A percentile compares a stretch with the other conserved stretches of the same genome.
phyloP scores from a whole-genome alignment of 352 stramenopile genomes.

The Globisporangium lucens region DNA sequence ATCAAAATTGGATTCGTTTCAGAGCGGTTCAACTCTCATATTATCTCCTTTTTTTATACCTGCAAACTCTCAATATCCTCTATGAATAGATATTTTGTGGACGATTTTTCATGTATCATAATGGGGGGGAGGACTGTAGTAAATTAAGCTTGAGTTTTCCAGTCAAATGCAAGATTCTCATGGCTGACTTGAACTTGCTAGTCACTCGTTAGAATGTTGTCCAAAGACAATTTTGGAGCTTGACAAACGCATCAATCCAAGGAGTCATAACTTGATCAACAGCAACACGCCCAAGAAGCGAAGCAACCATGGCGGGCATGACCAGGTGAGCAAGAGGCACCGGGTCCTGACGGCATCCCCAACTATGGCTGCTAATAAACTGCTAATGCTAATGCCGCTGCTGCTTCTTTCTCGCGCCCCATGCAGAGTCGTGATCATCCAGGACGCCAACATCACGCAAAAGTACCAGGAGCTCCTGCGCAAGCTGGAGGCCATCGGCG shows the following conservation, averaged over 20 bases:
- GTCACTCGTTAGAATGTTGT: too few species aligned
- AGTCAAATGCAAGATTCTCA: too few species aligned
- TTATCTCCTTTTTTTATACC: too few species aligned
- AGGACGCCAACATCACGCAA: conserved; percentile 75
- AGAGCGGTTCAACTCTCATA: too few species aligned
- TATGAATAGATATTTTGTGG: too few species aligned
- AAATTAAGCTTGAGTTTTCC: too few species aligned
- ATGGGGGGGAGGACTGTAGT: too few species aligned
- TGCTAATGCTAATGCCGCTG: background rate
- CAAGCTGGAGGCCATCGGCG: conserved; percentile 81
- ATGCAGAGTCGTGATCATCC: conserved; percentile 73
- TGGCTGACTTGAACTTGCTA: too few species aligned
- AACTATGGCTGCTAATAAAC: background rate
- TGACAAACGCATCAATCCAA: background rate
- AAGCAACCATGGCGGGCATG: conserved; percentile 62
- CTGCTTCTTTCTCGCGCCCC: background rate
- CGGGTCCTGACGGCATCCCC: background rate
- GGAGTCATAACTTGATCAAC: background rate
- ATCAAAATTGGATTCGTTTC: too few species aligned
- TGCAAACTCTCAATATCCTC: too few species aligned
- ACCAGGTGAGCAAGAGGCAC: conserved; percentile 42
- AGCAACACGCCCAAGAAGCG: background rate
- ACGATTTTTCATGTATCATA: too few species aligned
- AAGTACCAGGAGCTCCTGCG: conserved; percentile 87
- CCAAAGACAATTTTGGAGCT: background rate